Conservation (phyloP, 768 basidiomycete species). For the Asterophora parasitica region DNA sequence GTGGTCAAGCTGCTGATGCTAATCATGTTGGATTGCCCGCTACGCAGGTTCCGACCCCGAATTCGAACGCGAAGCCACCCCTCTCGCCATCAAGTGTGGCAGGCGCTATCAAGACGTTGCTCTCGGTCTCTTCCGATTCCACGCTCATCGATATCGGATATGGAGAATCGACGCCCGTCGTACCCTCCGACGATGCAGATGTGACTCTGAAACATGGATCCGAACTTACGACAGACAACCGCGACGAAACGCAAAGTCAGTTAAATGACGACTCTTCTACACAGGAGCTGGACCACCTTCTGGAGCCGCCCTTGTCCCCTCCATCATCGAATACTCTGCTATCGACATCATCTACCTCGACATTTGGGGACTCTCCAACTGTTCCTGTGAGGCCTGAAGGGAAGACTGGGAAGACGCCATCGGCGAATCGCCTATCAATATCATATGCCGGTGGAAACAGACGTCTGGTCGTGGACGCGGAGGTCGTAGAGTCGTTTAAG, state of each 20-base stretch:
- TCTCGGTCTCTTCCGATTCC: conserved; percentile 44
- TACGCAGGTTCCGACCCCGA: conserved; percentile 31
- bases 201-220: conserved; percentile 22
- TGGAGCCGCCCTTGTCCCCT: conserved; percentile 58
- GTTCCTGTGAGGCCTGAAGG: conserved; percentile 28
- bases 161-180: conserved; percentile 12
- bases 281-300: conserved; percentile 40
- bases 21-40: conserved; percentile 37
- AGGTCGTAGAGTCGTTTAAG: conserved; percentile 75
- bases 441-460: conserved; percentile 89
- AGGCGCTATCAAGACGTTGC: conserved; percentile 28
- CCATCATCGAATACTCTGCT: conserved; percentile 46
- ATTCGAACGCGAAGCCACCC: too few relatives aligned
- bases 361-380: conserved; percentile 44
- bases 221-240: conserved; percentile 10
- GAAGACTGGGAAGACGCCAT: conserved; percentile 48
- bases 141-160: conserved; percentile 46
- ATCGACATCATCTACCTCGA: conserved; percentile 36
- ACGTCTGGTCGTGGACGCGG: conserved; percentile 85
- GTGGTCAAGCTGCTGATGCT: conserved; percentile 37
- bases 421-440: conserved; percentile 87
- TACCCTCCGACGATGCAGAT: conserved; percentile 21
- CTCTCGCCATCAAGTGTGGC: conserved; percentile 7
- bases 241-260: conserved; percentile 18
- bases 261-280: conserved; percentile 15